These are phyloP conservation scores for Botrytis sinoallii DNA, from an alignment of 2,329 filamentous ascomycete species.

Conservation along the genomic window DNA sequence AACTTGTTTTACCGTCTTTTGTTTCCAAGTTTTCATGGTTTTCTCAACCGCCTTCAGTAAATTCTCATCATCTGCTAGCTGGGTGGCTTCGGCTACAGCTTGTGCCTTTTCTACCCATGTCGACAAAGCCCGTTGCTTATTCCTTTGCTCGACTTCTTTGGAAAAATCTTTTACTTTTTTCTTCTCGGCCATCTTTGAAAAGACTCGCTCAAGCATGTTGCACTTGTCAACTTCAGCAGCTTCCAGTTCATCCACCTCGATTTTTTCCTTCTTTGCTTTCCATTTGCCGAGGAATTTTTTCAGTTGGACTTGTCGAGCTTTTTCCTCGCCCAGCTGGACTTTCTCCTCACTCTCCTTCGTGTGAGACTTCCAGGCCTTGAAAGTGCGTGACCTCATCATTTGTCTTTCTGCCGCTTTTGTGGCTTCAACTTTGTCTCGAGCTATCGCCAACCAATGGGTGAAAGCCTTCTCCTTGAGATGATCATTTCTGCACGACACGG, in stretches of 20 bases:
- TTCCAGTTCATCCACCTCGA: slow-evolving; percentile 28
- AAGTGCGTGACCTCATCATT: slow-evolving; percentile 66
- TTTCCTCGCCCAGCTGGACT: slow-evolving; percentile 41
- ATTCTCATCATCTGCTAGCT: slow-evolving; percentile 28
- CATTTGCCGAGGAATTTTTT: slow-evolving; percentile 55
- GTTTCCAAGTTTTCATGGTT: slow-evolving; percentile 30
- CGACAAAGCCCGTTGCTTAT: slow-evolving; percentile 27
- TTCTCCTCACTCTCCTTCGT: slow-evolving; percentile 46
- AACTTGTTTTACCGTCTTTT: slow-evolving; percentile 20
- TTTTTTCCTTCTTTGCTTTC: slow-evolving; percentile 31
- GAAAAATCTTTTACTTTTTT: slow-evolving; percentile 27
- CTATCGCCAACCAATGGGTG: slow-evolving; percentile 64
- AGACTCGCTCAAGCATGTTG: slow-evolving; percentile 33
- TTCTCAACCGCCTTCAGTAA: slow-evolving; percentile 25
- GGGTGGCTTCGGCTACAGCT: slow-evolving; percentile 24
- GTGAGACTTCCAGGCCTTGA: slow-evolving; percentile 66
- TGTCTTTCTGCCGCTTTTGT: slow-evolving; percentile 68
- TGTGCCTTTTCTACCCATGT: slow-evolving; percentile 29
- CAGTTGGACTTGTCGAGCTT: slow-evolving; percentile 49
- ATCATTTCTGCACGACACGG: slow-evolving; percentile 60
- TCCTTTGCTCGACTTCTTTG: slow-evolving; percentile 23
- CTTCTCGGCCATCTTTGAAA: slow-evolving; percentile 41
- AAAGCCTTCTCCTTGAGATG: slow-evolving; percentile 64
- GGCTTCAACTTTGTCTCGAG: slow-evolving; percentile 61
- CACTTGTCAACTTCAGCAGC: slow-evolving; percentile 37